Base-by-base conservation (phyloP, 306 rosid genomes). In the Quercus rubra region DNA sequence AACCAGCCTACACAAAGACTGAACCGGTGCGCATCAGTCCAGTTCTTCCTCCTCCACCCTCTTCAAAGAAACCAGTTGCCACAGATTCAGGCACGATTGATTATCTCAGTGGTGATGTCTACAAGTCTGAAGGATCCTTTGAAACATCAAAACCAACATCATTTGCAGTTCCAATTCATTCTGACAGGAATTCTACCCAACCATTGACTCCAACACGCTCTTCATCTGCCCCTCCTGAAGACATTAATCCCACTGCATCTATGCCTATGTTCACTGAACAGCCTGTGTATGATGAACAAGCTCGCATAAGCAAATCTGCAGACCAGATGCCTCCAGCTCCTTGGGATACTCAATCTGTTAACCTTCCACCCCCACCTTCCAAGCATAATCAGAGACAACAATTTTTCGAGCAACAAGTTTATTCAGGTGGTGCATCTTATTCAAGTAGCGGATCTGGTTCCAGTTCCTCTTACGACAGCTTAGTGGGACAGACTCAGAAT, bases 21-120 rank as follows among this genome's bases (percentile, higher is more conserved):
- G 88, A 86, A 77, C 80, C 86, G 20, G 85, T 59, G 75, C 88
- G 81, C 70, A 25, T 71, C 57, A 90, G 81, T 70, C 83, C 92
- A 74, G 70, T 91, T 78, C 83, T 93, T 85, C 94, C 98, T 61
- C 96, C 98, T 62, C 99, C 96, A 25, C 98, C 98, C 3, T 76
- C 98, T 33, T 81, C 97, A 25, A 88, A 77, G 85, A 90, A 73
- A 84, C 97, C 97, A 7, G 87, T 86, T 74, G 74, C 80, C 78
- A 74, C 87, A 49, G 91, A 88, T 71, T 67, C 92, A 33, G 84
- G 92, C 69, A 49, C 77, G 85, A 79, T 96, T 38, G 99, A 96
- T 86, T 96, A 90, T 85, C 94, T 96, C 72, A 96, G 99, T 55
- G 99, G 99, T 2, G 98, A 93, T 75, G 55, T 83, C 74, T 93